Evolutionary conservation across 2,329 filamentous ascomycete genomes (phyloP).

Genomic region (Colletotrichum siamense): DNA sequence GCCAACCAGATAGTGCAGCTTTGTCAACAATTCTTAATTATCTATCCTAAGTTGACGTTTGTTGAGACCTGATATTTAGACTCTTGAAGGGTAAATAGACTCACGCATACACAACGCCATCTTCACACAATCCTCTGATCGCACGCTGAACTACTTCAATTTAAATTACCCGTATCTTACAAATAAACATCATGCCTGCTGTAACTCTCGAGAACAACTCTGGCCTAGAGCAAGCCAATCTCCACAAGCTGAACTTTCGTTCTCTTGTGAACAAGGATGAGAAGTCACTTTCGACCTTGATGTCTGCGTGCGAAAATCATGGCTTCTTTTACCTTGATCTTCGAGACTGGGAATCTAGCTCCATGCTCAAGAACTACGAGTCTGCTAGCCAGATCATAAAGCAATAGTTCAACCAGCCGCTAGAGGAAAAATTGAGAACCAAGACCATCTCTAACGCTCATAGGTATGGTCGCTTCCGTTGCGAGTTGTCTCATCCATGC

Average conservation of each 20-base stretch:
- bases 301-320: not conserved
- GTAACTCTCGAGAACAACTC: not conserved
- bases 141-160: accelerated
- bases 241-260: not conserved
- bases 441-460: not conserved
- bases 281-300: not conserved
- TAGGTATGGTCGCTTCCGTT: not conserved
- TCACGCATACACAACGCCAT: not conserved
- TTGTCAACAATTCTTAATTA: not conserved
- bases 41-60: no score
- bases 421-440: not conserved
- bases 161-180: not conserved
- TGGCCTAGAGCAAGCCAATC: not conserved
- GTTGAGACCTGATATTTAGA: not conserved
- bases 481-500: accelerated
- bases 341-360: not conserved
- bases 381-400: not conserved
- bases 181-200: not conserved
- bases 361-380: not conserved
- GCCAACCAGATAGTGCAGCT: not conserved
- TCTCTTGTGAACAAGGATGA: not conserved
- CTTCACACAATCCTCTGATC: not conserved
- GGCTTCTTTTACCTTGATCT: not conserved
- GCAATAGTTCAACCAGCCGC: not conserved
- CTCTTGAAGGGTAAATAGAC: not conserved